Conservation (phyloP, 2,329 filamentous ascomycete genomes). For the Colletotrichum shisoi region DNA sequence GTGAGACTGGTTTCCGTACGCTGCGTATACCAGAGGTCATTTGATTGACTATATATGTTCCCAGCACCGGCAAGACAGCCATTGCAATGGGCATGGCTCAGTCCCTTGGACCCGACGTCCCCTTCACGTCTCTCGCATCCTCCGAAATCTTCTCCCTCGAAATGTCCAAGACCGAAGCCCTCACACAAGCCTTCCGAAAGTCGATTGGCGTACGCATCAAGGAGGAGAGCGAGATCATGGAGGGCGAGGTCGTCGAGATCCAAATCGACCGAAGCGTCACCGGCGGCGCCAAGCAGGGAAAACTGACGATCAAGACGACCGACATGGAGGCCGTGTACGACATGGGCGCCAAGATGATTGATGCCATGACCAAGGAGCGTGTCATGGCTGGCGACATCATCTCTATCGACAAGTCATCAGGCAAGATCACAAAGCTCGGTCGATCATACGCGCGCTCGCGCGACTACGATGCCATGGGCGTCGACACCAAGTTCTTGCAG, state of each 20-base stretch:
- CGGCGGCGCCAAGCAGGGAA: constrained; percentile 96
- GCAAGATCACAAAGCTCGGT: constrained; percentile 96
- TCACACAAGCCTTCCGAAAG: constrained; percentile 98
- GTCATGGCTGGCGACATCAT: constrained; percentile 99
- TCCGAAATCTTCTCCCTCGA: constrained; percentile 98
- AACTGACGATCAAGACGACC: constrained; percentile 98
- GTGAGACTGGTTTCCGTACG: constrained; percentile 49
- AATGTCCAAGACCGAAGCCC: constrained; percentile 98
- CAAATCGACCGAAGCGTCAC: constrained; percentile 98
- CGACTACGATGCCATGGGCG: constrained; percentile 99
- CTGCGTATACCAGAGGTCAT: background rate
- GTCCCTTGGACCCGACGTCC: constrained; percentile 90
- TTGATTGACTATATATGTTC: constrained; percentile 38
- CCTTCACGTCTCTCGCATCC: constrained; percentile 93
- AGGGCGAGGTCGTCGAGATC: constrained; percentile 98
- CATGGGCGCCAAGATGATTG: constrained; percentile 99
- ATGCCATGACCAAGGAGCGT: constrained; percentile 98
- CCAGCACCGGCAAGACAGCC: constrained; percentile 94
- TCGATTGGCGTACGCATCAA: constrained; percentile 98
- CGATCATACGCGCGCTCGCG: constrained; percentile 92
- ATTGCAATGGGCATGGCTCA: constrained; percentile 99
- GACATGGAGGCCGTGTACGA: constrained; percentile 99
- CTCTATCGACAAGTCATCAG: constrained; percentile 97
- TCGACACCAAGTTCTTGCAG: constrained; percentile 97
- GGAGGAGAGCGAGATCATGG: constrained; percentile 98